These are phyloP conservation scores for Wickerhamomyces sp. DNA, from an alignment of 1,139 yeast genomes.

Conservation along the genomic window DNA sequence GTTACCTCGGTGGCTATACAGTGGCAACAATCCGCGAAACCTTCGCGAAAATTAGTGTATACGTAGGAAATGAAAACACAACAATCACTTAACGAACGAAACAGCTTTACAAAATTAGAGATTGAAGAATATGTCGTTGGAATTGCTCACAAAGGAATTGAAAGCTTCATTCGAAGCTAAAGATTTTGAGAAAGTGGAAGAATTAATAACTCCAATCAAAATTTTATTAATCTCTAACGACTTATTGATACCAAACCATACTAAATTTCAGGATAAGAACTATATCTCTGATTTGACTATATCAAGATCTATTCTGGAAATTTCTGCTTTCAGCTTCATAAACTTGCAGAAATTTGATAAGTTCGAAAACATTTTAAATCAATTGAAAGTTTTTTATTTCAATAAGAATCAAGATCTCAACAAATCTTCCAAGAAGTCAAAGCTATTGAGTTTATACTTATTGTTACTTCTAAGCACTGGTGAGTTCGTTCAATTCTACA, in stretches of 20 bases:
- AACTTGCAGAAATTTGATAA: constrained; percentile 56
- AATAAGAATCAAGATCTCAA: constrained; percentile 41
- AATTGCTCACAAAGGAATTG: constrained; percentile 61
- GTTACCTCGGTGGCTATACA: background rate
- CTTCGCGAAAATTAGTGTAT: too few species aligned
- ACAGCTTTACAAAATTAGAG: background rate
- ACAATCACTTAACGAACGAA: background rate
- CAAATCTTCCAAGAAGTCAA: constrained; percentile 62
- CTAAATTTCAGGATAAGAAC: constrained; percentile 32
- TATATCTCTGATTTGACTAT: constrained; percentile 65
- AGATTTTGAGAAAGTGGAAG: constrained; percentile 57
- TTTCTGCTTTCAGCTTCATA: constrained; percentile 78
- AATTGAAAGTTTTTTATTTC: constrained; percentile 71
- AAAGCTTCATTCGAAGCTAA: constrained; percentile 57
- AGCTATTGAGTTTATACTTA: constrained; percentile 73
- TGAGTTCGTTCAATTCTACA: constrained; percentile 81
- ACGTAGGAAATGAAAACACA: background rate
- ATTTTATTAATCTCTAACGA: constrained; percentile 74
- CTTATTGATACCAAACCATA: constrained; percentile 64
- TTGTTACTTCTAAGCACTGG: constrained; percentile 77
- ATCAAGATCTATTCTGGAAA: constrained; percentile 77
- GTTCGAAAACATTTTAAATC: constrained; percentile 70
- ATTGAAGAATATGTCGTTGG: constrained; percentile 23
- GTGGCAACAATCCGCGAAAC: too few species aligned
- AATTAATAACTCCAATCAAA: constrained; percentile 66